Base-by-base conservation (phyloP, 2,329 filamentous ascomycete species). In the Neobulgaria alba region DNA sequence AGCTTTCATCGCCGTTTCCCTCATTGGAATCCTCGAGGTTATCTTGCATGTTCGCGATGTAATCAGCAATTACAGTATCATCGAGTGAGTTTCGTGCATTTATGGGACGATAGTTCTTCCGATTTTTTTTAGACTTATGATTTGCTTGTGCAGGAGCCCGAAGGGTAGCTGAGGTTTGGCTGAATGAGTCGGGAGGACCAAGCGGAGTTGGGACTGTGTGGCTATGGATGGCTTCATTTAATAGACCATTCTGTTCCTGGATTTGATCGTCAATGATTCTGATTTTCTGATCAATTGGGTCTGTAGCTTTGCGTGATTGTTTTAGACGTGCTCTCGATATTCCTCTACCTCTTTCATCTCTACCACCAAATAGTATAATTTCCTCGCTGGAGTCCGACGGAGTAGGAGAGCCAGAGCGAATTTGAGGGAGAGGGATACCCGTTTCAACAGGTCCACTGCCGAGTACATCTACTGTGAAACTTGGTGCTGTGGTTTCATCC, bases 381-480 rank as follows among this genome's bases (percentile, higher is more conserved):
- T 95, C 85, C 35, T 85, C 83, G 53, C 80, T 83, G 0, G 82
- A 85, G 48, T 77, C 69, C 0, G 71, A 72, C 5, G 56, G 54
- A 2, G 63, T 63, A 12, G 64, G 64, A 15, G 61, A 61, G 8
- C 43, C 34, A 12, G 56, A 50, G 10, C 55, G 54, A 26, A 58
- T 39, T 18, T 43, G 41, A 4, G 60, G 59, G 35, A 59, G 48
- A 7, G 58, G 45, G 14, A 62, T 42, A 4, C 57, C 57, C 5
- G 61, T 62, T 3, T 57, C 32, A 7, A 54, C 36, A 16, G 43
- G 47, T 15, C 43, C 39, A 32, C 56, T 54, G 3, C 61, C 63
- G 14, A 48, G 38, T 2, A 55, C 48, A 39, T 68, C 66, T 26
- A 63, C 52, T 29, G 65, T 52, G 43, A 64, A 64, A 7, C 50